phyloP scores from a whole-genome alignment of 2,329 filamentous ascomycete species.

The Trichoderma arundinaceum region DNA sequence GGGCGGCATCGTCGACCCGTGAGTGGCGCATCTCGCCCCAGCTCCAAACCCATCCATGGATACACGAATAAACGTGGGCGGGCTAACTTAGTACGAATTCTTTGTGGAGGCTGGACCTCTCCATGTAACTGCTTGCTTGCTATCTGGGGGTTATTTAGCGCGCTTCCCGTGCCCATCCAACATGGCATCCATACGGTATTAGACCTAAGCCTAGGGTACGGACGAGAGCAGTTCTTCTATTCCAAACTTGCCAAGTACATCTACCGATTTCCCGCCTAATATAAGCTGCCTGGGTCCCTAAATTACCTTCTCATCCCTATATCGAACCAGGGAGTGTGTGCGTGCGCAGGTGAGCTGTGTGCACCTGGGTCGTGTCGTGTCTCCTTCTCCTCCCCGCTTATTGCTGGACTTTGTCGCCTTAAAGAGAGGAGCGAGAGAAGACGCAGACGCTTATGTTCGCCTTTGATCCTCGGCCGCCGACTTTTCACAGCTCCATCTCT shows the following conservation, averaged over 20 bases:
- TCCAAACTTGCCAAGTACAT: conserved; percentile 26
- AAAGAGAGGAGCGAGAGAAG: conserved; percentile 2
- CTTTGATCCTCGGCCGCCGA: conserved; percentile 20
- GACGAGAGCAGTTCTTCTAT: conserved; percentile 19
- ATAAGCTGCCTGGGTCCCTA: conserved; percentile 29
- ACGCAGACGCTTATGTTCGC: neutral
- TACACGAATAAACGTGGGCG: conserved; percentile 31
- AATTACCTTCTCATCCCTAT: conserved; percentile 26
- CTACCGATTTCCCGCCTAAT: conserved; percentile 26
- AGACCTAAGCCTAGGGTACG: conserved; percentile 30
- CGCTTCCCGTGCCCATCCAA: conserved; percentile 29
- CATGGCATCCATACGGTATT: conserved; percentile 31
- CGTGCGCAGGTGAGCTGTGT: conserved; percentile 6
- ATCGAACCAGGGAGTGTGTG: conserved; percentile 19
- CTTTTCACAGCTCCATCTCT: conserved; percentile 11
- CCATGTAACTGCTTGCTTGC: conserved; percentile 25
- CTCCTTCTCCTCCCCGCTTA: conserved; percentile 29
- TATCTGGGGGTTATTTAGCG: conserved; percentile 31
- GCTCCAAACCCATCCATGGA: conserved; percentile 26
- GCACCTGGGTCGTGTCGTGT: conserved; percentile 19
- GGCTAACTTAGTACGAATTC: conserved; percentile 28
- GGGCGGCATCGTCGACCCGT: conserved; percentile 32
- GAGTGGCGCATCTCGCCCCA: conserved; percentile 31
- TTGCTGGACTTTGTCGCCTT: conserved; percentile 29
- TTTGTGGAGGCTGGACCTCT: conserved; percentile 31